phyloP scores from a whole-genome alignment of 106 monocot genomes.

The Vanilla planifolia region DNA sequence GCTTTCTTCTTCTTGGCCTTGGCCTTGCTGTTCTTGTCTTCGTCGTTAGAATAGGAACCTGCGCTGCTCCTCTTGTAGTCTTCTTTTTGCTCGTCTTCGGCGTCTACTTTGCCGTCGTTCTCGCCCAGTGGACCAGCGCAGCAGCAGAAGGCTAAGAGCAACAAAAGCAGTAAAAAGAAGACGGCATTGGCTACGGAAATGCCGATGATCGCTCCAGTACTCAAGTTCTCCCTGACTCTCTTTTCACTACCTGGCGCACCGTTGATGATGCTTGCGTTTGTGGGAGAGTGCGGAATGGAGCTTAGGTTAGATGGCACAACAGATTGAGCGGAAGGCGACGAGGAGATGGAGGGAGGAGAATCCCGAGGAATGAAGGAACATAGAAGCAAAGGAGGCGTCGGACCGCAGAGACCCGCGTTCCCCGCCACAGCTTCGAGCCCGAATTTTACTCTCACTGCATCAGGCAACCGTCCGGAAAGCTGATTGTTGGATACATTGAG shows the following conservation, averaged over 20 bases:
- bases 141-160: slow-evolving; percentile 24
- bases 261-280: not conserved
- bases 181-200: slow-evolving; percentile 19
- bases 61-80: not conserved
- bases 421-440: slow-evolving; percentile 33
- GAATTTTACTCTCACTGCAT: slow-evolving; percentile 32
- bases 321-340: slow-evolving; percentile 10
- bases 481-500: slow-evolving; percentile 57
- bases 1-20: slow-evolving; percentile 6
- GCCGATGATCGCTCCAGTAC: slow-evolving; percentile 22
- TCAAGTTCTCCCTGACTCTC: slow-evolving; percentile 4
- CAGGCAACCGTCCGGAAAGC: slow-evolving; percentile 41
- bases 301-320: slow-evolving; percentile 38
- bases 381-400: slow-evolving; percentile 20
- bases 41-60: not conserved
- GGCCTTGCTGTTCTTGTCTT: slow-evolving; percentile 8
- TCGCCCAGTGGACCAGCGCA: not conserved
- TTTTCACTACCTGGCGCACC: not conserved
- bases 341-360: slow-evolving; percentile 7
- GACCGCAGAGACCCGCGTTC: slow-evolving; percentile 48
- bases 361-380: slow-evolving; percentile 20
- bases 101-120: slow-evolving; percentile 6
- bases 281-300: slow-evolving; percentile 12
- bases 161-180: slow-evolving; percentile 19
- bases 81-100: not conserved